Evolutionary conservation across 2,329 filamentous ascomycete genomes (phyloP).

Genomic region (Paracoccidioides brasiliensis): DNA sequence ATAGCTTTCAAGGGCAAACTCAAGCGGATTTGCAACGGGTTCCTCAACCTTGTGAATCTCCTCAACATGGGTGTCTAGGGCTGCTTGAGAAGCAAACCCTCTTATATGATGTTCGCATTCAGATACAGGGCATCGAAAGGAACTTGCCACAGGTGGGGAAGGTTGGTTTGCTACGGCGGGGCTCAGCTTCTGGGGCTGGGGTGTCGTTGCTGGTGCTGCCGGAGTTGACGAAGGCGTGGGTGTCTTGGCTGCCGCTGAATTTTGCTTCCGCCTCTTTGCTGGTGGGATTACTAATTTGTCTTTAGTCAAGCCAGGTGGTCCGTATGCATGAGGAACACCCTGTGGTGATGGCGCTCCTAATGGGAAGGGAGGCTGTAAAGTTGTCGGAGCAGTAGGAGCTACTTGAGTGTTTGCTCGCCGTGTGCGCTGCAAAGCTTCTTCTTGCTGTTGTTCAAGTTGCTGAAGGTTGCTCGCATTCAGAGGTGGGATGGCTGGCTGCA

Average conservation of each 20-base stretch:
- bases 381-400: slow-evolving; percentile 36
- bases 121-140: slow-evolving; percentile 41
- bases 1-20: slow-evolving; percentile 43
- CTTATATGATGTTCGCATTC: slow-evolving; percentile 41
- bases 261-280: slow-evolving; percentile 44
- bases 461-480: slow-evolving; percentile 36
- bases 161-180: slow-evolving; percentile 30
- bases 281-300: slow-evolving; percentile 46
- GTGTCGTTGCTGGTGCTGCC: slow-evolving; percentile 18
- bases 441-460: slow-evolving; percentile 35
- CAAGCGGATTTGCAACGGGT: slow-evolving; percentile 40
- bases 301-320: slow-evolving; percentile 38
- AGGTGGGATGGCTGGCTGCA: slow-evolving; percentile 19
- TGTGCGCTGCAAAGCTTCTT: slow-evolving; percentile 30
- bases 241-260: slow-evolving; percentile 21
- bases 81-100: slow-evolving; percentile 42
- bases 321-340: slow-evolving; percentile 45
- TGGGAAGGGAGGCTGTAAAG: slow-evolving; percentile 40
- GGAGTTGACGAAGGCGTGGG: slow-evolving; percentile 13
- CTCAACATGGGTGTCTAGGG: slow-evolving; percentile 42
- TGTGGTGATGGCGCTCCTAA: slow-evolving; percentile 40
- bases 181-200: slow-evolving; percentile 20
- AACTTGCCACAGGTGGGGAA: slow-evolving; percentile 28
- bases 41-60: slow-evolving; percentile 39
- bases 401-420: slow-evolving; percentile 28